A percentile compares a stretch with the other conserved stretches of the same genome.
Conservation (phyloP, 2,329 filamentous ascomycete species). For the Nemania diffusa region DNA sequence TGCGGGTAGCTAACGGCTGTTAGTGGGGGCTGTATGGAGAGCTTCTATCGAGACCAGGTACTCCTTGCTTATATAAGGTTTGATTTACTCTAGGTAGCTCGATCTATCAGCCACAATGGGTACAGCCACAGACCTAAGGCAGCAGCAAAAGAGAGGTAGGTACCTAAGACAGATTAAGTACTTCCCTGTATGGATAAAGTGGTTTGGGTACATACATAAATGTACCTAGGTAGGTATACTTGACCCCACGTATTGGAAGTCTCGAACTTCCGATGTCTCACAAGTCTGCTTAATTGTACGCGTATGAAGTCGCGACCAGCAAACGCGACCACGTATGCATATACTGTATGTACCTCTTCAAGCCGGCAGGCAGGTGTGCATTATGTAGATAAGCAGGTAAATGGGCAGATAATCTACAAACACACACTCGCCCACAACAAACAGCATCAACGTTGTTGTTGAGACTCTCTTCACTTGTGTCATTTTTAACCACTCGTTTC, state of each 20-base stretch:
- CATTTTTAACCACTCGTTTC: not conserved
- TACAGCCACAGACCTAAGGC: not conserved
- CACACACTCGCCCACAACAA: slow-evolving; percentile 1
- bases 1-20: not conserved
- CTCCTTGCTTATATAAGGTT: not conserved
- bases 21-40: slow-evolving; percentile 3
- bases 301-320: slow-evolving; percentile 5
- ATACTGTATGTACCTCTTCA: not conserved
- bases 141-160: not conserved
- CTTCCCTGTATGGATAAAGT: not conserved
- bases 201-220: not conserved
- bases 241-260: not conserved
- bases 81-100: not conserved
- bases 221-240: not conserved
- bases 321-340: slow-evolving; percentile 24
- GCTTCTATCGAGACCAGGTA: too few relatives aligned
- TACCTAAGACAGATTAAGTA: too few relatives aligned
- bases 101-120: slow-evolving; percentile 3
- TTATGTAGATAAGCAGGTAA: not conserved
- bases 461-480: not conserved
- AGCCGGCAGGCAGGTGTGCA: not conserved
- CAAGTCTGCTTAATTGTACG: slow-evolving; percentile 9
- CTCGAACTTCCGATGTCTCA: not conserved
- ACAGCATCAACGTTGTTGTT: not conserved
- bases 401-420: too few relatives aligned